Percentiles rank a stretch among this genome's conserved stretches.
Conservation (phyloP, 257 asterid species). For the Forsythia viridissima region DNA sequence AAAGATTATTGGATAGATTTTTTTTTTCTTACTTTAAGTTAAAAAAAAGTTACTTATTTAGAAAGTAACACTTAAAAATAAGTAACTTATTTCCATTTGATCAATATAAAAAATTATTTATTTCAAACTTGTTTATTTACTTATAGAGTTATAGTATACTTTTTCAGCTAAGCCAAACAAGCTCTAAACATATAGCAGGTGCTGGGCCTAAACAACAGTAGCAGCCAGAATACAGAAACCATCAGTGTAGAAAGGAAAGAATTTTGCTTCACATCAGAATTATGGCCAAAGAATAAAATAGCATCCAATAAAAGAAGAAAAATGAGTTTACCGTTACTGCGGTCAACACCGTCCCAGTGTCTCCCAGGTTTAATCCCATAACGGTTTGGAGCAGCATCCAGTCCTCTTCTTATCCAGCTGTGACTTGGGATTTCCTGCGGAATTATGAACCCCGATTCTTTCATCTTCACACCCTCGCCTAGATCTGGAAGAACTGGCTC, state of each 20-base stretch:
- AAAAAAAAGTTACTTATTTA: background rate
- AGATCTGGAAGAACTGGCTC: constrained; percentile 58
- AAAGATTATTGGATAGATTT: background rate
- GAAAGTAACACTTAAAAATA: background rate
- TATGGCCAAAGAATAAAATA: background rate
- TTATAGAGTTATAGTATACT: background rate
- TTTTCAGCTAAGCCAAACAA: background rate
- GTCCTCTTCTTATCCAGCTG: constrained; percentile 78
- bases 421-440: constrained; percentile 81
- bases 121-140: background rate
- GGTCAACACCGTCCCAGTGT: constrained; percentile 97
- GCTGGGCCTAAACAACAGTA: background rate
- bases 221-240: background rate
- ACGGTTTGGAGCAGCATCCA: constrained; percentile 76
- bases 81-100: background rate
- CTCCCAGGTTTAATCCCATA: constrained; percentile 89
- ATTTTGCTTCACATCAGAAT: background rate
- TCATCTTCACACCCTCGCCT: constrained; percentile 75
- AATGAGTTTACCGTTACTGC: constrained; percentile 62
- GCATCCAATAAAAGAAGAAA: background rate
- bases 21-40: background rate
- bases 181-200: background rate
- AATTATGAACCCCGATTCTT: constrained; percentile 78
- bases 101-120: background rate
- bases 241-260: background rate